A percentile compares a stretch with the other conserved stretches of the same genome.
phyloP scores from a whole-genome alignment of 1,284 basidiomycete genomes.

The Naganishia albida region DNA sequence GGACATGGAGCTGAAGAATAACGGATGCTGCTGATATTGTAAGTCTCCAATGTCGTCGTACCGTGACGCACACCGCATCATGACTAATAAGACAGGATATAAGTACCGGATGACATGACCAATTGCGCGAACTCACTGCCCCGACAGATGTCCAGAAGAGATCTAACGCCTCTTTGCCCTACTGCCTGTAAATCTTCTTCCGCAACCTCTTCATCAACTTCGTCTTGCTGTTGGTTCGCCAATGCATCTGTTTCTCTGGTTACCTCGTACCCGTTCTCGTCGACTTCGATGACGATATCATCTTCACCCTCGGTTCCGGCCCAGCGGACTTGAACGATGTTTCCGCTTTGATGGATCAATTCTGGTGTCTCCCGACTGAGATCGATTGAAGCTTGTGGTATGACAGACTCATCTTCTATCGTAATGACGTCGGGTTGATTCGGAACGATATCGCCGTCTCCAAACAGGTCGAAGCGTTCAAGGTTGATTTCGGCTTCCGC shows the following conservation, averaged over 20 bases:
- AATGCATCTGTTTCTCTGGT: neutral
- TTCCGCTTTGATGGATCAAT: neutral
- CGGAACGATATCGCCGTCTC: neutral
- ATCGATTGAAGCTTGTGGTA: conserved; percentile 1
- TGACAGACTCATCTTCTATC: neutral
- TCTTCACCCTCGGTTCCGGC: neutral
- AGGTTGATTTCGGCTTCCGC: neutral
- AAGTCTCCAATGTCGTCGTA: conserved; percentile 33
- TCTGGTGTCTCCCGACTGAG: conserved; percentile 6
- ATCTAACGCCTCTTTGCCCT: conserved; percentile 21
- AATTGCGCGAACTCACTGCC: conserved; percentile 19
- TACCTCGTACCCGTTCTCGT: conserved; percentile 22
- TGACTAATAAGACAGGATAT: conserved; percentile 5
- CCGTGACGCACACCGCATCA: conserved; percentile 30
- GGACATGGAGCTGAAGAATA: conserved; percentile 32
- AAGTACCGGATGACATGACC: neutral
- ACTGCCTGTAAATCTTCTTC: conserved; percentile 12
- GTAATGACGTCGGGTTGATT: neutral
- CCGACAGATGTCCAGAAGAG: conserved; percentile 28
- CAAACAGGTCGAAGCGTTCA: no score
- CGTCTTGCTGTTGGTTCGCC: neutral
- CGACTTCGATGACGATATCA: conserved; percentile 20
- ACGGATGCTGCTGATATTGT: conserved; percentile 32
- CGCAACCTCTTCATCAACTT: neutral
- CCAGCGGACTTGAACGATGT: conserved; percentile 23